Conservation (phyloP, 2,329 filamentous ascomycete species). For the Alternaria incomplexa region DNA sequence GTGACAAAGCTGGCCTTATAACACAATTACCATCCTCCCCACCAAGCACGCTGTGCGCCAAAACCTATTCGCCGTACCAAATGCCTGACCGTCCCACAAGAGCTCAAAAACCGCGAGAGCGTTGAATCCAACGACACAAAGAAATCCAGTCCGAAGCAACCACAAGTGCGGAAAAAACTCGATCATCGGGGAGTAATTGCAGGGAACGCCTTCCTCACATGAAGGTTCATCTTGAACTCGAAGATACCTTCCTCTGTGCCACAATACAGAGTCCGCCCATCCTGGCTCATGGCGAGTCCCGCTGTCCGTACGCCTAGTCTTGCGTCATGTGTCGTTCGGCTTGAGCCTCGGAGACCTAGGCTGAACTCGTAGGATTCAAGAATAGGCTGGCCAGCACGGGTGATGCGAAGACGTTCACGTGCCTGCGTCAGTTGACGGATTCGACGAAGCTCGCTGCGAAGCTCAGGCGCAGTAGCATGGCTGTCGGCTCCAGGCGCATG, state of each 20-base stretch:
- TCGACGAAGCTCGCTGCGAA: constrained; percentile 42
- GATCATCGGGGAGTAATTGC: constrained; percentile 47
- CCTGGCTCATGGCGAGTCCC: constrained; percentile 56
- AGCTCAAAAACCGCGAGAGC: not conserved
- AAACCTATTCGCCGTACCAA: constrained; percentile 5
- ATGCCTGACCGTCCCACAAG: not conserved
- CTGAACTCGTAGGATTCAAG: constrained; percentile 34
- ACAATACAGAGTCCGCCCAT: constrained; percentile 55
- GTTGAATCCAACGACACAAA: not conserved
- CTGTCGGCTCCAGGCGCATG: constrained; percentile 18
- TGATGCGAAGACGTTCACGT: constrained; percentile 45
- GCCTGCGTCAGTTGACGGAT: constrained; percentile 46
- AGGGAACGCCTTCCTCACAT: constrained; percentile 61
- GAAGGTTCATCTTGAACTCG: constrained; percentile 71
- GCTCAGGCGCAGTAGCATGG: constrained; percentile 36
- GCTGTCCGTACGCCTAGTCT: constrained; percentile 53
- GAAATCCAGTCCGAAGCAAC: not conserved
- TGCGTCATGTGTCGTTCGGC: constrained; percentile 35
- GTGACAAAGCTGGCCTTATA: not conserved
- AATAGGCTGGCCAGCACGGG: constrained; percentile 34
- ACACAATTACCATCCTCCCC: constrained; percentile 5
- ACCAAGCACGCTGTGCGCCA: constrained; percentile 1
- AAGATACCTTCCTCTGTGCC: constrained; percentile 74
- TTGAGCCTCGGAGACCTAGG: constrained; percentile 31
- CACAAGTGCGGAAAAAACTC: not conserved